A percentile compares a stretch with the other conserved stretches of the same genome.
Evolutionary conservation across 225 moss, liverwort and hornwort species (phyloP).

Genomic region (Neckera pumila): DNA sequence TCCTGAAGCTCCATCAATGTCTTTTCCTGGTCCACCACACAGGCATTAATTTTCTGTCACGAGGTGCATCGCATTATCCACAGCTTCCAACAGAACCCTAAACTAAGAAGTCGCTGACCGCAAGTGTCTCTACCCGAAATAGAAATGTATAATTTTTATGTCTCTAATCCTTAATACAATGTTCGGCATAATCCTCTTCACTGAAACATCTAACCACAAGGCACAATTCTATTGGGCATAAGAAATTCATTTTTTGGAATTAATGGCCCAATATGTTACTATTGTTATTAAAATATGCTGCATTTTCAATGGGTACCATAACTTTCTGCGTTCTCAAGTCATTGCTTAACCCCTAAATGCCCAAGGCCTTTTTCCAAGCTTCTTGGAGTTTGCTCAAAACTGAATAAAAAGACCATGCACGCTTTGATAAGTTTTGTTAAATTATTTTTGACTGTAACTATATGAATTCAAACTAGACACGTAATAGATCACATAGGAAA

Average conservation of each 20-base stretch:
- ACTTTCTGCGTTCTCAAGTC: not conserved
- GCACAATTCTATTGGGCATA: not conserved
- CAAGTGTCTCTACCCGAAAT: not conserved
- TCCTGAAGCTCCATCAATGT: slow-evolving; percentile 42
- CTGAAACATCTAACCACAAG: not conserved
- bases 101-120: not conserved
- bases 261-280: not conserved
- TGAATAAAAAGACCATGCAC: not conserved
- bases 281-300: not conserved
- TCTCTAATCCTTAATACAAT: not conserved
- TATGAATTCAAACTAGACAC: not conserved
- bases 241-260: not conserved
- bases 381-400: too few species aligned
- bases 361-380: too few species aligned
- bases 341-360: too few species aligned
- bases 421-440: not conserved
- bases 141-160: not conserved
- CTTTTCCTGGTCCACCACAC: slow-evolving; percentile 29
- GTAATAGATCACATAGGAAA: not conserved
- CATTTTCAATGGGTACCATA: not conserved
- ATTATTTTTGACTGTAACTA: not conserved
- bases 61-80: not conserved
- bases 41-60: not conserved
- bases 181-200: not conserved
- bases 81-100: not conserved